phyloP scores from a whole-genome alignment of 2,329 filamentous ascomycete species.

The Trichoderma sp. region DNA sequence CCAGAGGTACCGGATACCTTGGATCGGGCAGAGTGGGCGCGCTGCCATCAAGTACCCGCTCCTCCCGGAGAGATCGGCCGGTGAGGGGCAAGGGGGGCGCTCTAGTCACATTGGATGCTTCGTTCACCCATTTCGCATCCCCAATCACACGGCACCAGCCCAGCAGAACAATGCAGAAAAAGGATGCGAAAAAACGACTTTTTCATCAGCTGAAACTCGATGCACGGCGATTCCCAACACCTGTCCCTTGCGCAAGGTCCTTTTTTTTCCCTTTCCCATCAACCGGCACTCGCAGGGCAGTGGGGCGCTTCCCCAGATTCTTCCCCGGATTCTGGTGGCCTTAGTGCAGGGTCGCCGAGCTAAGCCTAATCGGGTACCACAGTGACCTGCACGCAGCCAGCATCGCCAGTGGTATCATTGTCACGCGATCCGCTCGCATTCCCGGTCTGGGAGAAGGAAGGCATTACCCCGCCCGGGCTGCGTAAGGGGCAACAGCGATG shows the following conservation, averaged over 20 bases:
- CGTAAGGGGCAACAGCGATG: conserved; percentile 31
- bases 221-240: background rate
- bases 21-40: background rate
- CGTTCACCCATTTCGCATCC: background rate
- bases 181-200: background rate
- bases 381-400: background rate
- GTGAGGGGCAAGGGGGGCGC: conserved; percentile 17
- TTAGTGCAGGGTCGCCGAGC: conserved; percentile 12
- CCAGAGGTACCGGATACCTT: conserved; percentile 10
- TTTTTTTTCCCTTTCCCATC: background rate
- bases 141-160: conserved; percentile 2
- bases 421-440: conserved; percentile 26
- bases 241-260: background rate
- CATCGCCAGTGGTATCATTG: conserved; percentile 22
- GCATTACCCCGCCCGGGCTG: conserved; percentile 48
- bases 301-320: conserved; percentile 27
- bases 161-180: background rate
- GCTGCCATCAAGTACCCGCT: background rate
- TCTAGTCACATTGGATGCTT: conserved; percentile 15
- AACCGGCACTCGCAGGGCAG: conserved; percentile 2
- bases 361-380: conserved; percentile 26
- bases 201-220: background rate
- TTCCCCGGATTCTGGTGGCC: conserved; percentile 22
- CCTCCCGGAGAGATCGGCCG: conserved; percentile 21
- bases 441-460: conserved; percentile 16